phyloP scores from a whole-genome alignment of 257 asterid genomes.

The Fraxinus cuspidata region DNA sequence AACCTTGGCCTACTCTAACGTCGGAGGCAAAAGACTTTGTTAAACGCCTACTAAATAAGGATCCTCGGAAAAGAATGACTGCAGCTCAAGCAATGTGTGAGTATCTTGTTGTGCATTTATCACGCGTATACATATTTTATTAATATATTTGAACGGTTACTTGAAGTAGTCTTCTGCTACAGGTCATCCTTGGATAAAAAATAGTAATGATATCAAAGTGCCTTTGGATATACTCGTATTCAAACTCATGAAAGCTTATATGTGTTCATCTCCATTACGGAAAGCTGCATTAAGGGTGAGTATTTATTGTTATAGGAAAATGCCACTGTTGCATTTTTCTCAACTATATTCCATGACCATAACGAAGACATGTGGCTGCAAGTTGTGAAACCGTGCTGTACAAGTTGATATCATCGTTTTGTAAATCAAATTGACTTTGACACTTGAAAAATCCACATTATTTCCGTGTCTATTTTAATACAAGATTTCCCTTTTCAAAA shows the following conservation, averaged over 20 bases:
- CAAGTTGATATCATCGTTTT: no score
- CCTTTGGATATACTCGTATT: slow-evolving; percentile 52
- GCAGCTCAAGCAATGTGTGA: slow-evolving; percentile 65
- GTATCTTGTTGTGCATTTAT: slow-evolving; percentile 18
- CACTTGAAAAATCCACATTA: no score
- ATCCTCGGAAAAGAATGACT: slow-evolving; percentile 66
- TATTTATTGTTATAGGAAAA: slow-evolving; percentile 8
- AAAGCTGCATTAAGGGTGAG: slow-evolving; percentile 57
- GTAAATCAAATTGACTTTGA: no score
- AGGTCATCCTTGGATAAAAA: slow-evolving; percentile 70
- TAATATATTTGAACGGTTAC: neutral
- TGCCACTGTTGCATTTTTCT: neutral
- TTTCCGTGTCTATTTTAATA: no score
- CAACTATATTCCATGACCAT: no score
- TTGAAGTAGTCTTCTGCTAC: slow-evolving; percentile 19
- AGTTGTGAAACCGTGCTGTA: no score
- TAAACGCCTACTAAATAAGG: slow-evolving; percentile 53
- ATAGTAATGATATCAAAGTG: slow-evolving; percentile 37
- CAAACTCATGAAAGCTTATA: slow-evolving; percentile 57
- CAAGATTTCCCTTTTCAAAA: no score
- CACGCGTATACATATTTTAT: neutral
- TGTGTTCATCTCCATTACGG: slow-evolving; percentile 61
- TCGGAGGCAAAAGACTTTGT: slow-evolving; percentile 59
- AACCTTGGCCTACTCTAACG: slow-evolving; percentile 60
- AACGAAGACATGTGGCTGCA: no score